Base-by-base conservation (phyloP, 345 rosid species). In the Gossypium ekmanianum region DNA sequence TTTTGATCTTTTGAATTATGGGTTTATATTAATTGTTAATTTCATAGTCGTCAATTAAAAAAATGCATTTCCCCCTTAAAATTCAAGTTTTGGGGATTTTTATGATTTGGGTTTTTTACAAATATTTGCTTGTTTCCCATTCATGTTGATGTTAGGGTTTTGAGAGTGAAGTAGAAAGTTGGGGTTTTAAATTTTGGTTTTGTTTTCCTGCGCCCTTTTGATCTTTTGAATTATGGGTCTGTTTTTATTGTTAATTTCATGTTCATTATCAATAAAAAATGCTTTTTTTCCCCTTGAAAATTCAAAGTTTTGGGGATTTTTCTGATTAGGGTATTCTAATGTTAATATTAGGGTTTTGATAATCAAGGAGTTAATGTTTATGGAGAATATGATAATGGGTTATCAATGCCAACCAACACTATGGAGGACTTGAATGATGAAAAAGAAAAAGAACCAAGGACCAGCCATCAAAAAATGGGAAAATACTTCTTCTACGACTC, bases 401-500 rank as follows among this genome's bases (percentile, higher is more conserved):
- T 74, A 48, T 17, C 59, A 27, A 12, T 51, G 24, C 51, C 44
- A n/a, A 55, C 55, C 44, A 57, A 18, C 39, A 45, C 29, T 27
- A 13, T 29, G 52, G 55, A 67, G 26, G 43, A 74, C 52, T 73
- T 26, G 48, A 44, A 50, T 81, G 54, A 61, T 26, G 63, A 62
- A 56, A 80, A 73, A 18, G 62, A 57, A 55, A 79, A 72, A 22
- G 84, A 64, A 76, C 26, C 56, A 2, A 74, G 76, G 59, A 18
- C 56, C 4, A 71, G 58, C 8, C 56, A 74, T 24, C 84, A 78
- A 55, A 89, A 83, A 79, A 77, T 51, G 1, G 91, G 95, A 44
- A 92, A 89, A 81, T 94, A 87, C 83, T 94, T 94, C 81, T 87
- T 74, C 80, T 94, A 93, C 71, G 99, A 91, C 71, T 41, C 88